Percentiles rank a stretch among this genome's conserved stretches.
Evolutionary conservation across 2,329 filamentous ascomycete genomes (phyloP).

Genomic region (Penicillium sp.): DNA sequence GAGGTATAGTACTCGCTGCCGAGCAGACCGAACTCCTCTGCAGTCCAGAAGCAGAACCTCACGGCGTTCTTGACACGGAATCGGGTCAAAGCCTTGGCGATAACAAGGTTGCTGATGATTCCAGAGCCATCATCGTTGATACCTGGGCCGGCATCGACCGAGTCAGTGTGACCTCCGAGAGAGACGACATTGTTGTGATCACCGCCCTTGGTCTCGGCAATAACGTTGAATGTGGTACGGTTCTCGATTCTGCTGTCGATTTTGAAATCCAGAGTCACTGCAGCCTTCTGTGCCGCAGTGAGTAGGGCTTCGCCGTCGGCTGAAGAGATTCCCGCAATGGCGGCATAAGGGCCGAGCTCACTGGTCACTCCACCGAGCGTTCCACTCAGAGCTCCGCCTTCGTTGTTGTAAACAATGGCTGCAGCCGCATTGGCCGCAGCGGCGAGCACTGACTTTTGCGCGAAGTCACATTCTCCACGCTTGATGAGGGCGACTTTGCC

Average conservation of each 20-base stretch:
- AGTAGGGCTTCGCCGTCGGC: slow-evolving; percentile 57
- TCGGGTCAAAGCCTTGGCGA: slow-evolving; percentile 60
- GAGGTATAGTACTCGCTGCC: slow-evolving; percentile 58
- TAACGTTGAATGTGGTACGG: slow-evolving; percentile 54
- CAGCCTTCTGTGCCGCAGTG: slow-evolving; percentile 48
- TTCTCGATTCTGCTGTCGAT: slow-evolving; percentile 48
- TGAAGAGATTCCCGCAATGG: slow-evolving; percentile 64
- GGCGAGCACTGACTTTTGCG: slow-evolving; percentile 64
- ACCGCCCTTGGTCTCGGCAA: slow-evolving; percentile 58
- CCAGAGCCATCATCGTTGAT: slow-evolving; percentile 78
- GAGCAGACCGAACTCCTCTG: slow-evolving; percentile 61
- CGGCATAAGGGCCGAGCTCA: slow-evolving; percentile 36
- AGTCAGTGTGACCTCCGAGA: slow-evolving; percentile 60
- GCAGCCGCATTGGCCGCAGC: slow-evolving; percentile 66
- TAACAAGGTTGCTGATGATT: slow-evolving; percentile 56
- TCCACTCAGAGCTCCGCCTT: slow-evolving; percentile 59
- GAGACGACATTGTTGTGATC: slow-evolving; percentile 58
- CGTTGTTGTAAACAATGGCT: slow-evolving; percentile 72
- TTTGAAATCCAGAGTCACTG: slow-evolving; percentile 36
- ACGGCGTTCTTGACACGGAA: slow-evolving; percentile 69
- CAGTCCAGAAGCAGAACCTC: slow-evolving; percentile 65
- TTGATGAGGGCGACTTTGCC: slow-evolving; percentile 68
- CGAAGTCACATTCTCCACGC: slow-evolving; percentile 69
- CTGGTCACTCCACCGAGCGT: slow-evolving; percentile 61
- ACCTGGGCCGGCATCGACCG: slow-evolving; percentile 59